These are phyloP conservation scores for Diplodia corticola DNA, from an alignment of 2,329 filamentous ascomycete species.

Conservation along the genomic window DNA sequence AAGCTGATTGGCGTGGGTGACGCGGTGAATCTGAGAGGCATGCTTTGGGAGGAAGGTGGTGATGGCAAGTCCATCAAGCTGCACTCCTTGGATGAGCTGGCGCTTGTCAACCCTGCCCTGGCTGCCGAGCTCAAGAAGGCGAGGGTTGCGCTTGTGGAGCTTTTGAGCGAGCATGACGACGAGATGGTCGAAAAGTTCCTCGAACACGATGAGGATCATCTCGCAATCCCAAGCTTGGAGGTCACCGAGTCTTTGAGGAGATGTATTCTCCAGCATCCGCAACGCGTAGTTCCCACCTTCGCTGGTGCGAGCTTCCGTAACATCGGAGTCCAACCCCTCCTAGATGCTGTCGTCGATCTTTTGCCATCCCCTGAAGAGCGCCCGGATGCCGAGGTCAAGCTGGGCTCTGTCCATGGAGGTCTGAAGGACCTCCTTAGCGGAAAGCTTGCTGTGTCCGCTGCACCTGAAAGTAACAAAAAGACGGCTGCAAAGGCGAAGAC, in stretches of 20 bases:
- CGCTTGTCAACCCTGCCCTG: constrained; percentile 51
- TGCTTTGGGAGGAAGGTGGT: constrained; percentile 69
- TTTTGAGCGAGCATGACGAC: constrained; percentile 86
- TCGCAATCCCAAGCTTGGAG: constrained; percentile 63
- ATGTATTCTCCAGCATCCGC: constrained; percentile 67
- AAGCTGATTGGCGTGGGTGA: constrained; percentile 83
- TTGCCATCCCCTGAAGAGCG: constrained; percentile 80
- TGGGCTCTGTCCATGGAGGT: constrained; percentile 59
- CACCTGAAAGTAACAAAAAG: constrained; percentile 24
- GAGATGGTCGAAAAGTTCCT: constrained; percentile 81
- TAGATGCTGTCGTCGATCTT: constrained; percentile 86
- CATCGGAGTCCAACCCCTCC: constrained; percentile 86
- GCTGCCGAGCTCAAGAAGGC: constrained; percentile 72
- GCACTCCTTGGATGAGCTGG: constrained; percentile 57
- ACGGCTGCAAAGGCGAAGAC: constrained; percentile 10
- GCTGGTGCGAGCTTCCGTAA: constrained; percentile 92
- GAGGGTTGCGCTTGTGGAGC: constrained; percentile 75
- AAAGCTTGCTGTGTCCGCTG: constrained; percentile 30
- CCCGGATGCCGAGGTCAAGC: constrained; percentile 74
- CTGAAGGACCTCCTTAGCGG: constrained; percentile 50
- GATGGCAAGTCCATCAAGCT: constrained; percentile 65
- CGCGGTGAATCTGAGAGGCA: constrained; percentile 70
- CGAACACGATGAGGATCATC: constrained; percentile 70
- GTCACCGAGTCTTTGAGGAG: constrained; percentile 74
- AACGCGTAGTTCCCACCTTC: constrained; percentile 80